Conservation (phyloP, 1,284 basidiomycete genomes). For the Rhodotorula sp. region DNA sequence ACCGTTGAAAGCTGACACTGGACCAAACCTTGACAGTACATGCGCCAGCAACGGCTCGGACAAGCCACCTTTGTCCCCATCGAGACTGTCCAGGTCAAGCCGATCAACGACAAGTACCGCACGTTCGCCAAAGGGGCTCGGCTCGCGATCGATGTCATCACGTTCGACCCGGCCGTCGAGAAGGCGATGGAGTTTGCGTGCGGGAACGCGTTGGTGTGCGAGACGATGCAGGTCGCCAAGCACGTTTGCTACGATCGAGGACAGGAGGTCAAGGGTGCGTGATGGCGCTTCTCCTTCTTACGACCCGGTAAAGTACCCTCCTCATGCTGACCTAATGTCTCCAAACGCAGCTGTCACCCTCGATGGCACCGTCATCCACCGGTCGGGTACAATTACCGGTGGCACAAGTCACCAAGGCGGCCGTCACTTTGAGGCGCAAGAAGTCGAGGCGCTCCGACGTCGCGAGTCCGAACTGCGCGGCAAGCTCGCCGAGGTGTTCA, state of each 20-base stretch:
- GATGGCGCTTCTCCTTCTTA: neutral
- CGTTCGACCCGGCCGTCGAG: slow-evolving; percentile 81
- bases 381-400: slow-evolving; percentile 95
- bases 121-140: slow-evolving; percentile 86
- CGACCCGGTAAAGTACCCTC: too few species aligned
- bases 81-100: slow-evolving; percentile 91
- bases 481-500: slow-evolving; percentile 77
- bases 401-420: slow-evolving; percentile 69
- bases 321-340: neutral
- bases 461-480: slow-evolving; percentile 64
- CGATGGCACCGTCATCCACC: slow-evolving; percentile 95
- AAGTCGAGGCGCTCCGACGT: slow-evolving; percentile 60
- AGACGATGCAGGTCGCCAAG: slow-evolving; percentile 86
- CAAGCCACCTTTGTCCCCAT: slow-evolving; percentile 97
- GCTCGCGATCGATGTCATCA: slow-evolving; percentile 89
- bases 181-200: slow-evolving; percentile 95
- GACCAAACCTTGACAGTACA: slow-evolving; percentile 61
- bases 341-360: slow-evolving; percentile 76
- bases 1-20: neutral
- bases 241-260: slow-evolving; percentile 89
- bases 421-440: slow-evolving; percentile 90
- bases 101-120: slow-evolving; percentile 90
- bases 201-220: slow-evolving; percentile 91
- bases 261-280: slow-evolving; percentile 89
- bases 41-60: slow-evolving; percentile 89